Evolutionary conservation across 352 stramenopile species (phyloP).

Genomic region (Peronosclerospora sorghi): DNA sequence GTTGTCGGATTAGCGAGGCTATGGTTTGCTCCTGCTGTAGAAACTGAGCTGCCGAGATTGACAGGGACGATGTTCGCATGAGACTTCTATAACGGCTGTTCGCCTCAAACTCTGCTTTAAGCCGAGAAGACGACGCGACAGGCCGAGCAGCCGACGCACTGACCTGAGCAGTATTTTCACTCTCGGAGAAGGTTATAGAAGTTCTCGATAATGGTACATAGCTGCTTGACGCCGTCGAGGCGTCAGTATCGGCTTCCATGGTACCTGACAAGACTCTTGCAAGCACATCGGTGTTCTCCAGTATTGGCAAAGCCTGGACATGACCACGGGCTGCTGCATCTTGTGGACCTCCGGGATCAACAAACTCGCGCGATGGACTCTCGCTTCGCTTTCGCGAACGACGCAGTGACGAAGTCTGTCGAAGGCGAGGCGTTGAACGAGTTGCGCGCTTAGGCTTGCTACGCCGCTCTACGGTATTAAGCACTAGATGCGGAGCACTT

Average conservation of each 20-base stretch:
- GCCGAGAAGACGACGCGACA: conserved; percentile 6
- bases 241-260: neutral
- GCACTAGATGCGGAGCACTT: conserved; percentile 15
- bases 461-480: conserved; percentile 10
- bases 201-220: conserved; percentile 1
- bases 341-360: conserved; percentile 12
- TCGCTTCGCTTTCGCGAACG: conserved; percentile 34
- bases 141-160: conserved; percentile 3
- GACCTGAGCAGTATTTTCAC: conserved; percentile 2
- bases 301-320: conserved; percentile 1
- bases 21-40: conserved; percentile 79
- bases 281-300: conserved; percentile 9
- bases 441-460: conserved; percentile 22
- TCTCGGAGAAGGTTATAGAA: conserved; percentile 6
- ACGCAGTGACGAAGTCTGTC: conserved; percentile 12
- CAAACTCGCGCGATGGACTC: conserved; percentile 25
- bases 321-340: conserved; percentile 9
- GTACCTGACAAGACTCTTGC: conserved; percentile 1
- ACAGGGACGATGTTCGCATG: conserved; percentile 39
- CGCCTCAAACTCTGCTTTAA: conserved; percentile 7
- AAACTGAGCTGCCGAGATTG: conserved; percentile 61
- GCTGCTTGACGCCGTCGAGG: neutral
- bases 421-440: conserved; percentile 30
- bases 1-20: conserved; percentile 63
- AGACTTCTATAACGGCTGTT: conserved; percentile 1